Percentiles rank a stretch among this genome's conserved stretches.
Conservation (phyloP, 768 basidiomycete genomes). For the Tulasnella sp. region DNA sequence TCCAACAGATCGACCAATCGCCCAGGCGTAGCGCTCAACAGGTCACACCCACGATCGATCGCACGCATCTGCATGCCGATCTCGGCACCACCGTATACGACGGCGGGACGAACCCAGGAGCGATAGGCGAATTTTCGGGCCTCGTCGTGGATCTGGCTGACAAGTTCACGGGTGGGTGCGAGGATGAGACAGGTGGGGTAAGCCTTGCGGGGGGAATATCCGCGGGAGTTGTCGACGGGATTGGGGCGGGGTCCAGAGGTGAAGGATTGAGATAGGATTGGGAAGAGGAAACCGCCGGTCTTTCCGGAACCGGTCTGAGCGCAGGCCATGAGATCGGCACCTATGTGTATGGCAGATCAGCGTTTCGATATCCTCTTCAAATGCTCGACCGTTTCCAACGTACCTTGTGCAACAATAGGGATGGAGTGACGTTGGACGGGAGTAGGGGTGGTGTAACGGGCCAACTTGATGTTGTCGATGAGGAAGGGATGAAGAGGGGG, state of each 20-base stretch:
- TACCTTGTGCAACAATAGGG: conserved; percentile 84
- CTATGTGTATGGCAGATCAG: conserved; percentile 1
- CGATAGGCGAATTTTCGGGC: conserved; percentile 98
- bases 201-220: conserved; percentile 58
- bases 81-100: conserved; percentile 98
- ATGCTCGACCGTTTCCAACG: not conserved
- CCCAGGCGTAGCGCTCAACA: conserved; percentile 92
- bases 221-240: conserved; percentile 38
- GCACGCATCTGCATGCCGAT: conserved; percentile 88
- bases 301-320: conserved; percentile 99
- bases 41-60: conserved; percentile 94
- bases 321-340: conserved; percentile 78
- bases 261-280: conserved; percentile 92
- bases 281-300: conserved; percentile 98
- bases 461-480: conserved; percentile 85
- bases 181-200: conserved; percentile 96
- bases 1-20: conserved; percentile 98
- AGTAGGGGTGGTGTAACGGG: conserved; percentile 90
- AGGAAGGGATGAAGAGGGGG: conserved; percentile 89
- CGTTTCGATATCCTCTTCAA: not conserved
- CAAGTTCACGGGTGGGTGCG: conserved; percentile 96
- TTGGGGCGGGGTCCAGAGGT: conserved; percentile 63
- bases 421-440: conserved; percentile 99
- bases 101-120: conserved; percentile 97
- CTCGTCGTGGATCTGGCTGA: conserved; percentile 98